Conservation (phyloP, 192 early-diverging fungal species). For the Lobosporangium transversale region DNA sequence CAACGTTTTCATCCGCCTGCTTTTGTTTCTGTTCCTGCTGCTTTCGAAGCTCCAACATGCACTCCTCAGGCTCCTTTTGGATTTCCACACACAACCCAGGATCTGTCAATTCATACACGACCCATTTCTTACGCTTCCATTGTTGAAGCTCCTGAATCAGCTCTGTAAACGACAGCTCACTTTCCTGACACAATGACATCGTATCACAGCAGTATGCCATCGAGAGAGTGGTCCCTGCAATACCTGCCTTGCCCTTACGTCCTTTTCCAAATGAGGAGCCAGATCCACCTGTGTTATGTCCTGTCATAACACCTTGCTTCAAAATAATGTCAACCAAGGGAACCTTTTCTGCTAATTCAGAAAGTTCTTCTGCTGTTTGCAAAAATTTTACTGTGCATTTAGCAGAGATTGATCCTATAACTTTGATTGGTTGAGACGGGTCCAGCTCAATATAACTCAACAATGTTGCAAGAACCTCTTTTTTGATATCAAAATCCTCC, state of each 20-base stretch:
- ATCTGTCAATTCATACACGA: slow-evolving; percentile 42
- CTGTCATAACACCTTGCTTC: slow-evolving; percentile 39
- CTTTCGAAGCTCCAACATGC: slow-evolving; percentile 8
- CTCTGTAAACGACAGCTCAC: slow-evolving; percentile 20
- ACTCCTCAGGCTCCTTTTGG: slow-evolving; percentile 29
- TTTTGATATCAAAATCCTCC: slow-evolving; percentile 51
- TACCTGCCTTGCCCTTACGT: slow-evolving; percentile 11
- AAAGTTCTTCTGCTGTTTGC: slow-evolving; percentile 12
- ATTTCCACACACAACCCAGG: slow-evolving; percentile 34
- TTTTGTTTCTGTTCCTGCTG: neutral
- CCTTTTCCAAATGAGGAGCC: slow-evolving; percentile 20
- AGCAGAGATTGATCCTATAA: slow-evolving; percentile 34
- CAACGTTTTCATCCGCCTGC: neutral
- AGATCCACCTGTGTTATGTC: slow-evolving; percentile 7
- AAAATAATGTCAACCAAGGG: slow-evolving; percentile 28
- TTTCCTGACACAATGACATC: slow-evolving; percentile 33
- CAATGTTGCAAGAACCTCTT: slow-evolving; percentile 42
- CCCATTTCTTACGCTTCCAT: slow-evolving; percentile 50
- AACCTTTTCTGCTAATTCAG: slow-evolving; percentile 15
- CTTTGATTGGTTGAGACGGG: slow-evolving; percentile 32
- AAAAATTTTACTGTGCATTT: slow-evolving; percentile 50
- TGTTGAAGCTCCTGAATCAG: slow-evolving; percentile 36
- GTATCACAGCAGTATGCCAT: slow-evolving; percentile 41
- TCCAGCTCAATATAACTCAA: slow-evolving; percentile 49
- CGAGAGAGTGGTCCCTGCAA: slow-evolving; percentile 34